phyloP scores from a whole-genome alignment of 2,329 filamentous ascomycete genomes.

The Pseudocercospora crystallina region DNA sequence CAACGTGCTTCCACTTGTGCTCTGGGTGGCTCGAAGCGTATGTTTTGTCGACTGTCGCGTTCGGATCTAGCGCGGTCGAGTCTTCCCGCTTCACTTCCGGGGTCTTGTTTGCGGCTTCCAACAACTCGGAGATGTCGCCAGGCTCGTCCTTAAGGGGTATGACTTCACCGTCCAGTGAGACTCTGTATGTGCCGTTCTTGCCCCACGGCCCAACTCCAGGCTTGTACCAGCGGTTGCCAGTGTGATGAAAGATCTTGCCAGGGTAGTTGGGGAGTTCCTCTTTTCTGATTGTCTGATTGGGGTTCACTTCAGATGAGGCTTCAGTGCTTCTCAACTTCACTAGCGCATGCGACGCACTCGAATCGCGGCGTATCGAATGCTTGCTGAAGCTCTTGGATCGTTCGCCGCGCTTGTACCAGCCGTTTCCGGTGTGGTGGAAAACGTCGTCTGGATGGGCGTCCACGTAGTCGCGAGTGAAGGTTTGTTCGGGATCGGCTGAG shows the following conservation, averaged over 20 bases:
- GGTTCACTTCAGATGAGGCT: constrained; percentile 8
- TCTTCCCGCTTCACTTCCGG: no score
- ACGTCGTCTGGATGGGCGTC: constrained; percentile 28
- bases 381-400: constrained; percentile 11
- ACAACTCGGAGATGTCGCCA: no score
- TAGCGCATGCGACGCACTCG: constrained; percentile 12
- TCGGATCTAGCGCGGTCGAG: no score
- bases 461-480: constrained; percentile 29
- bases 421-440: constrained; percentile 32
- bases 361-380: constrained; percentile 14
- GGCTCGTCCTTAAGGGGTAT: no score
- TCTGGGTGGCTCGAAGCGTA: no score
- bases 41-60: no score
- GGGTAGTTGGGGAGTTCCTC: constrained; percentile 25
- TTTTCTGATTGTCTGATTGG: constrained; percentile 19
- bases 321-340: constrained; percentile 19
- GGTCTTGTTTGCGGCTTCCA: no score
- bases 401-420: constrained; percentile 27
- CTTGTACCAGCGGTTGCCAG: constrained; percentile 34
- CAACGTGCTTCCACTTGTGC: no score
- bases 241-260: constrained; percentile 30
- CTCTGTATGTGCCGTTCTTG: constrained; percentile 17
- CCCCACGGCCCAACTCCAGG: constrained; percentile 27
- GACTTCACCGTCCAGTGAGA: no score
- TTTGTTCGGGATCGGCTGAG: constrained; percentile 20